Conservation (phyloP, 148 eudicot species). For the Polygonum maritimum region DNA sequence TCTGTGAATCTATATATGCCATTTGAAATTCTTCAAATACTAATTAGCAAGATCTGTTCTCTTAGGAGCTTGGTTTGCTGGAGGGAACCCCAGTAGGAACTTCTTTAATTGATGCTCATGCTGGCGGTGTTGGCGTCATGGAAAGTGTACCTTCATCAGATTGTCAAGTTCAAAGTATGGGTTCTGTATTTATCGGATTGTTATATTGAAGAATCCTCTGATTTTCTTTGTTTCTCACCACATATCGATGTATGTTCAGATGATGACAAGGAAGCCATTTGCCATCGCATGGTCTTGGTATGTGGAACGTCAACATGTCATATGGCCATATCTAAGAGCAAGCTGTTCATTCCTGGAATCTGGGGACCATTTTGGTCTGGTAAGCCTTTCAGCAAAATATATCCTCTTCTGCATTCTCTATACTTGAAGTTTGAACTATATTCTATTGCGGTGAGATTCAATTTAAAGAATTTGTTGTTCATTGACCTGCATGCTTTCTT, state of each 20-base stretch:
- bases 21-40: neutral
- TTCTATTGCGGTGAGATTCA: neutral
- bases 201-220: conserved; percentile 4
- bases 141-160: conserved; percentile 61
- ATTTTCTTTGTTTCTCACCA: neutral
- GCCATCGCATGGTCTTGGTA: conserved; percentile 89
- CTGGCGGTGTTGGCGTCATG: conserved; percentile 99
- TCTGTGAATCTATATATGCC: neutral
- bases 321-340: conserved; percentile 81
- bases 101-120: conserved; percentile 98
- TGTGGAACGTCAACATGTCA: conserved; percentile 99
- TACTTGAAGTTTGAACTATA: neutral
- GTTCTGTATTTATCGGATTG: conserved; percentile 3
- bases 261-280: conserved; percentile 60
- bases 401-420: neutral
- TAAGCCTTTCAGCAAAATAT: conserved; percentile 16
- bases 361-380: conserved; percentile 99
- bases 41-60: conserved; percentile 9
- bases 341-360: conserved; percentile 89
- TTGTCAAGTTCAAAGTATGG: conserved; percentile 32
- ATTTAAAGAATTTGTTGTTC: neutral
- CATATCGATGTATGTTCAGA: conserved; percentile 27
- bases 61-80: conserved; percentile 74
- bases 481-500: neutral
- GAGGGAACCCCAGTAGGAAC: conserved; percentile 90